Evolutionary conservation across 371 early-diverging fungal species (phyloP).

Genomic region (Antonospora locustae): DNA sequence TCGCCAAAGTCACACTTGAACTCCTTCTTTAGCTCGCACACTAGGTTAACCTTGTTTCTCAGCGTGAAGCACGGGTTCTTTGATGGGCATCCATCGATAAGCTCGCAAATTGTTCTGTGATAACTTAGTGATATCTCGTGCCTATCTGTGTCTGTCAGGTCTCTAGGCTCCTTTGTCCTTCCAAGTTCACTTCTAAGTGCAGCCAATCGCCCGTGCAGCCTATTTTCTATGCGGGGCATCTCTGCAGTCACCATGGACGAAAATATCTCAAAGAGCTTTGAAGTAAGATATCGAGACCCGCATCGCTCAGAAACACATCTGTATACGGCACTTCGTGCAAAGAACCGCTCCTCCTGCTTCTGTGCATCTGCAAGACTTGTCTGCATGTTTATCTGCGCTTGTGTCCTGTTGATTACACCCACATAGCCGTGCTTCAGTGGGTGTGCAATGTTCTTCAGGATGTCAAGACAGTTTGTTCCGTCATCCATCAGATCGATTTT

Average conservation of each 20-base stretch:
- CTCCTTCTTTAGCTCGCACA: background rate
- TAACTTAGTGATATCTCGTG: background rate
- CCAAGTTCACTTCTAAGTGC: constrained; percentile 2
- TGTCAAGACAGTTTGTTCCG: constrained; percentile 58
- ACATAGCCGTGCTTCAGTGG: constrained; percentile 83
- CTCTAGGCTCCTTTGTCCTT: background rate
- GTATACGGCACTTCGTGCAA: constrained; percentile 13
- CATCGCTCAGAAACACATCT: constrained; percentile 1
- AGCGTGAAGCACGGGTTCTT: background rate
- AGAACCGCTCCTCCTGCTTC: constrained; percentile 26
- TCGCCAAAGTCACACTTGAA: background rate
- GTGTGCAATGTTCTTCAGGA: constrained; percentile 69
- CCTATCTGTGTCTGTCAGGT: background rate
- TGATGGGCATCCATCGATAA: background rate
- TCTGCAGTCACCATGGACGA: constrained; percentile 2
- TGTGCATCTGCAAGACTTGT: constrained; percentile 10
- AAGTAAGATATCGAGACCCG: constrained; percentile 14
- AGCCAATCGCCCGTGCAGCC: constrained; percentile 1
- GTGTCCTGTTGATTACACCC: constrained; percentile 82
- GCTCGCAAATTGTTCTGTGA: background rate
- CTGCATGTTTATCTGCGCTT: constrained; percentile 55
- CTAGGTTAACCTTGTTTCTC: background rate
- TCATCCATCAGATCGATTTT: constrained; percentile 91
- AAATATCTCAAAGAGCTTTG: constrained; percentile 16
- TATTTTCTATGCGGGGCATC: constrained; percentile 17